Evolutionary conservation across 208 protist genomes (phyloP).

Genomic region (Endotrypanum monterogeii): DNA sequence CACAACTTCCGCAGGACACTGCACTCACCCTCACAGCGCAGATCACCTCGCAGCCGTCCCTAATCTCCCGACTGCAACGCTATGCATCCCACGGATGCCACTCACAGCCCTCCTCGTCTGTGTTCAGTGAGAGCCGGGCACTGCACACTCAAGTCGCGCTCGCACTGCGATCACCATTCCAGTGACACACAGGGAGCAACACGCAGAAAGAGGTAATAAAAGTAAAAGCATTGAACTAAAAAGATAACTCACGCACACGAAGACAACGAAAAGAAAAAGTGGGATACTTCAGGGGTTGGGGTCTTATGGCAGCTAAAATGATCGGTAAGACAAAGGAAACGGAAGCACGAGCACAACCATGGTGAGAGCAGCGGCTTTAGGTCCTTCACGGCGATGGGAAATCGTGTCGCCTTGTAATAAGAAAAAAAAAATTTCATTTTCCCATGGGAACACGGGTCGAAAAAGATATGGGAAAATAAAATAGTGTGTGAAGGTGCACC

Average conservation of each 20-base stretch:
- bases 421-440: neutral
- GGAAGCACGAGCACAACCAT: neutral
- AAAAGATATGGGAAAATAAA: neutral
- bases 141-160: too few relatives aligned
- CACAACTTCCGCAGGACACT: neutral
- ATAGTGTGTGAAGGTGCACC: neutral
- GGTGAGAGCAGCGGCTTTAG: neutral
- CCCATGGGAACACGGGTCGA: neutral
- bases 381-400: neutral
- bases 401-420: neutral
- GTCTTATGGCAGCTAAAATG: too few relatives aligned
- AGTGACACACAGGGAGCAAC: neutral
- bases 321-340: neutral
- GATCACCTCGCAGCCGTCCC: neutral
- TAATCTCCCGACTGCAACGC: neutral
- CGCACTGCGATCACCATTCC: too few relatives aligned
- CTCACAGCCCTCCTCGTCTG: too few relatives aligned
- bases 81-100: neutral
- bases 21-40: neutral
- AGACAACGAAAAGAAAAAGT: too few relatives aligned
- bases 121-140: too few relatives aligned
- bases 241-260: neutral
- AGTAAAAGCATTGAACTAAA: too few relatives aligned
- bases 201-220: neutral
- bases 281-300: too few relatives aligned